A percentile compares a stretch with the other conserved stretches of the same genome.
Conservation (phyloP, 1,284 basidiomycete species). For the Tetrapyrgos nigripes region DNA sequence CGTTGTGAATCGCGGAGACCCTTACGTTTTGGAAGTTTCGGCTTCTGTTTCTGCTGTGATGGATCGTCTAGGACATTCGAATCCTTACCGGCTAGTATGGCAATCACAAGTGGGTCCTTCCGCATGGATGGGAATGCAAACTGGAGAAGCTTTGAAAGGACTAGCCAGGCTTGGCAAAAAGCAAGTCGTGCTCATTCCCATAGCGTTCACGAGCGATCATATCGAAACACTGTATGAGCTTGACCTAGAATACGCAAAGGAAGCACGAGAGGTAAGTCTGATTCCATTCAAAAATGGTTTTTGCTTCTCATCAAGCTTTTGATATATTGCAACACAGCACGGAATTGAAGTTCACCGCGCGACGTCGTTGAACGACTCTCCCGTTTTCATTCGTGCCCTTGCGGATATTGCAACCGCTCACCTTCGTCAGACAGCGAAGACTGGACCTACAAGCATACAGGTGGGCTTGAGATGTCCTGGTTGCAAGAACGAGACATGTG, state of each 20-base stretch:
- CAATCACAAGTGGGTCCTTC: slow-evolving; percentile 98
- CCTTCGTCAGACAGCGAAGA: slow-evolving; percentile 54
- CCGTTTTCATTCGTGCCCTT: slow-evolving; percentile 95
- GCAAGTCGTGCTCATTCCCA: slow-evolving; percentile 89
- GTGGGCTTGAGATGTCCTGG: slow-evolving; percentile 91
- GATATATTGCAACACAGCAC: slow-evolving; percentile 55
- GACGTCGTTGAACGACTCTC: slow-evolving; percentile 97
- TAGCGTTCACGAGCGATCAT: slow-evolving; percentile 99
- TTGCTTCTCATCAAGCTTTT: slow-evolving; percentile 22
- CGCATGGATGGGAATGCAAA: slow-evolving; percentile 99
- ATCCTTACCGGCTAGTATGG: slow-evolving; percentile 95
- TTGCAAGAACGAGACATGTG: slow-evolving; percentile 90
- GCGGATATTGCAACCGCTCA: slow-evolving; percentile 93
- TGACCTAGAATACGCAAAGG: slow-evolving; percentile 92
- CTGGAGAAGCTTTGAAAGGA: slow-evolving; percentile 90
- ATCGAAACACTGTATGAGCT: slow-evolving; percentile 99
- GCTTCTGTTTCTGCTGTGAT: slow-evolving; percentile 93
- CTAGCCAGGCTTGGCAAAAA: slow-evolving; percentile 90
- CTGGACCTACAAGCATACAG: slow-evolving; percentile 78
- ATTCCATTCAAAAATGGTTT: slow-evolving; percentile 2
- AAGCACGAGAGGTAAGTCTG: slow-evolving; percentile 82
- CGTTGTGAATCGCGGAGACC: slow-evolving; percentile 97
- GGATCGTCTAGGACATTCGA: slow-evolving; percentile 79
- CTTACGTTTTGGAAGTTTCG: slow-evolving; percentile 95
- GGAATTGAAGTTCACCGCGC: slow-evolving; percentile 93